Conservation (phyloP, 2,329 filamentous ascomycete species). For the Sporothrix protearum region DNA sequence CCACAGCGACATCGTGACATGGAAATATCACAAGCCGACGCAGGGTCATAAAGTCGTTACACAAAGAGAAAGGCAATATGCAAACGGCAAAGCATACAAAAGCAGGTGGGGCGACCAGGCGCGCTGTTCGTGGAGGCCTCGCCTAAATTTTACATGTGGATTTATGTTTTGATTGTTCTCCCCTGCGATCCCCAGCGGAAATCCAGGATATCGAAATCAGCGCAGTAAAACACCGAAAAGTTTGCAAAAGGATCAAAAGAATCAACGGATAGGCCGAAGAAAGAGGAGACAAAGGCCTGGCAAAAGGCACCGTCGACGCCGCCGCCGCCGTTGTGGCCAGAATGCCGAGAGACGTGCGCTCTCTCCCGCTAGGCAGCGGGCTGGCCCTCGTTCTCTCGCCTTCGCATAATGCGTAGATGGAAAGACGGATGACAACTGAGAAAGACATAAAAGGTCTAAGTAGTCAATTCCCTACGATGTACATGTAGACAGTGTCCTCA, state of each 20-base stretch:
- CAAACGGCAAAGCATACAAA: not conserved
- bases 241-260: not conserved
- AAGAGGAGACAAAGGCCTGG: not conserved
- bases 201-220: not conserved
- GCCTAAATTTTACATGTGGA: not conserved
- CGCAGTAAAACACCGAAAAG: not conserved
- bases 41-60: not conserved
- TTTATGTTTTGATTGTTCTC: not conserved
- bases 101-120: not conserved
- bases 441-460: not conserved
- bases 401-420: not conserved
- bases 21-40: not conserved
- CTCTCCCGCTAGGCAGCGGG: not conserved
- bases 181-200: not conserved
- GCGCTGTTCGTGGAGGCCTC: not conserved
- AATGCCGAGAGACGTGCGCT: not conserved
- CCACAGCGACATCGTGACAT: not conserved
- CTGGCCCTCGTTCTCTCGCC: not conserved
- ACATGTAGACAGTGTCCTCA: too few relatives aligned
- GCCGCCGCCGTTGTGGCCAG: not conserved
- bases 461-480: not conserved
- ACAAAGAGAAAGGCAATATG: not conserved
- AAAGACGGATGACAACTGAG: not conserved
- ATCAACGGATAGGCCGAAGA: not conserved
- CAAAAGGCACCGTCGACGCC: not conserved